Base-by-base conservation (phyloP, 805 yeast genomes). In the Saturnispora zaruensis region DNA sequence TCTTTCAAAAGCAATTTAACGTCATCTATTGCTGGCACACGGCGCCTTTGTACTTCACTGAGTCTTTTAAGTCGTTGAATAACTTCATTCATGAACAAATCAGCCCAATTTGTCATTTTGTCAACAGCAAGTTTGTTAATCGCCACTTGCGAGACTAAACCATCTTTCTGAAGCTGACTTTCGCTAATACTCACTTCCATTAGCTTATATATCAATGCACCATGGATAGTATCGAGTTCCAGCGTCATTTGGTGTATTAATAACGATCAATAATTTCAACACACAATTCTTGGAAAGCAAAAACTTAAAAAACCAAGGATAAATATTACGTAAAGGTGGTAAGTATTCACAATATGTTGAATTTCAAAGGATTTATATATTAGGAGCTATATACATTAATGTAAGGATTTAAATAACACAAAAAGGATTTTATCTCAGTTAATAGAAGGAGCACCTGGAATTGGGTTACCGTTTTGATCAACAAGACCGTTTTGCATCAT, bases 401-500 rank as follows among this genome's bases (percentile, higher is more conserved):
- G 44, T 24, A 41, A 41, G 30, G 13, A 25, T 25, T 41, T 41
- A 24, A 34, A 23, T 5, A 26, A 33, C 28, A 30, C 32, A 21
- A 13, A 37, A 20, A 42, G 13, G 32, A 28, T 6, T 28, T 26
- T 28, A n/a, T 18, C 20, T 32, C 23, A 43, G 30, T 49, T 48
- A 21, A 54, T 28, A 44, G 45, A 80, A 56, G 86, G 86, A 53
- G 86, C 87, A 62, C 87, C 87, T 61, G 84, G 88, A 57, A 85
- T 76, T 62, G 93, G 91, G 75, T 85, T 85, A 64, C 93, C 95
- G 63, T 85, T 81, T 58, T 82, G 84, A 65, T 85, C 95, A 56
- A 82, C 69, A 69, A 85, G 73, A 62, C 91, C 91, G 70, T 84
- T 89, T 73, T 85, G 95, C 88, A 84, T 82, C 83, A 86, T 77